These are phyloP conservation scores for Wickerhamiella galacta DNA, from an alignment of 805 yeast species.

Conservation along the genomic window DNA sequence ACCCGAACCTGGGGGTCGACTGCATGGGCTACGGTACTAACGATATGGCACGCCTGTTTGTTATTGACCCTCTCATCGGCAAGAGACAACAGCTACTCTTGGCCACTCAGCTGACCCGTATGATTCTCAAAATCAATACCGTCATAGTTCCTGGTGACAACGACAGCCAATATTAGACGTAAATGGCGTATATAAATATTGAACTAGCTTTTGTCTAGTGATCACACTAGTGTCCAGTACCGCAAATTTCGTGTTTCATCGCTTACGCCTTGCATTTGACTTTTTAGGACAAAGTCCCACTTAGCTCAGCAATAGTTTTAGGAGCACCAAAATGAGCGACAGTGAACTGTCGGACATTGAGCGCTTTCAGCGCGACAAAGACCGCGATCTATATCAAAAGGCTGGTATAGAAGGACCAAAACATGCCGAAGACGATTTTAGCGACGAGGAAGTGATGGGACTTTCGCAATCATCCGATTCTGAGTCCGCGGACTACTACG, in stretches of 20 bases:
- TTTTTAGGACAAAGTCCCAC: too few relatives aligned
- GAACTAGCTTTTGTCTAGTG: too few relatives aligned
- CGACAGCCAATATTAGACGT: too few relatives aligned
- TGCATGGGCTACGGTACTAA: slow-evolving; percentile 76
- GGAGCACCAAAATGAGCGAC: too few relatives aligned
- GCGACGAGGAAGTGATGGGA: slow-evolving; percentile 43
- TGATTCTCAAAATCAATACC: slow-evolving; percentile 93
- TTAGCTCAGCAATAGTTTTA: too few relatives aligned
- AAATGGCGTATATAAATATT: too few relatives aligned
- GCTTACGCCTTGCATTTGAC: too few relatives aligned
- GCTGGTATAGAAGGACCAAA: slow-evolving; percentile 9
- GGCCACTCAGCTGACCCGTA: slow-evolving; percentile 94
- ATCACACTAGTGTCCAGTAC: too few relatives aligned
- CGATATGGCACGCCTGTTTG: slow-evolving; percentile 88
- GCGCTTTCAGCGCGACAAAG: slow-evolving; percentile 8
- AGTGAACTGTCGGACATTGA: slow-evolving; percentile 14
- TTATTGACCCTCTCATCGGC: slow-evolving; percentile 93
- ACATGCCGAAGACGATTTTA: slow-evolving; percentile 22
- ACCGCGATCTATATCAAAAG: slow-evolving; percentile 6
- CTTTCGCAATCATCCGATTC: slow-evolving; percentile 23
- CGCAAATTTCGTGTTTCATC: too few relatives aligned
- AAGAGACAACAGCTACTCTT: slow-evolving; percentile 88
- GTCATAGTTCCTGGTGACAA: slow-evolving; percentile 74
- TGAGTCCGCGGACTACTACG: slow-evolving; percentile 34
- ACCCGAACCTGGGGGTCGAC: slow-evolving; percentile 74